Evolutionary conservation across 129 eudicot species (phyloP), one percentile per base, ranked within the genome.

Genomic region (Arctium lappa): DNA sequence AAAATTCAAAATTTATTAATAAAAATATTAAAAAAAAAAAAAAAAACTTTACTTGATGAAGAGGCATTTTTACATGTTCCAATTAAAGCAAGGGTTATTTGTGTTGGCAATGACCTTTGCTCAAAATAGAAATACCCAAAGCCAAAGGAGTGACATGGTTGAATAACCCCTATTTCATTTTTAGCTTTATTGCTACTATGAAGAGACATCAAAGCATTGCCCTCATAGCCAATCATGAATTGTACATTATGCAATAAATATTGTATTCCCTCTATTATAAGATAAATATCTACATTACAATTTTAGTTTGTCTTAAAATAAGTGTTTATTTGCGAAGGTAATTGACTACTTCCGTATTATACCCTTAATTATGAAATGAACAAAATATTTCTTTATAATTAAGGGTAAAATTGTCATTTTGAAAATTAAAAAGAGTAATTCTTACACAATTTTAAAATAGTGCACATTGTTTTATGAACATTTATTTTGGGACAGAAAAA

Each of bases 101-200:
- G 50, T 70, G 8, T 77, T 70, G 73, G 8, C 44, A 70, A 60
- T 83, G 82, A 83, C 86, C 79, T 74, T 83, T 74, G n/a, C 84
- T 76, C 48, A 30, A 48, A 48, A 13, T n/a, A 69, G 81, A 34
- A 69, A 22, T 39, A 75, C 15, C 63, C 60, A 66, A 82, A 22
- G 72, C 44, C 60, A 66, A 82, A 22, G 72, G 71, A 70, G 63
- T 42, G 79, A 31, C 78, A 83, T 29, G 31, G 69, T 44, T 66
- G 68, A n/a, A 1, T 60, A 60, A 73, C 85, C 79, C 73, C 68
- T 0, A 6, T 34, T 81, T 2, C 3, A 7, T 12, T 75, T 39
- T 42, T 22, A 66, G 38, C 70, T 36, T 36, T 75, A 82, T 65
- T 75, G 69, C 2, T 15, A 1, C 12, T 44, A 69, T 66, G 80